Conservation (phyloP, 1,139 yeast genomes). For the Debaryomyces psychrophilus region DNA sequence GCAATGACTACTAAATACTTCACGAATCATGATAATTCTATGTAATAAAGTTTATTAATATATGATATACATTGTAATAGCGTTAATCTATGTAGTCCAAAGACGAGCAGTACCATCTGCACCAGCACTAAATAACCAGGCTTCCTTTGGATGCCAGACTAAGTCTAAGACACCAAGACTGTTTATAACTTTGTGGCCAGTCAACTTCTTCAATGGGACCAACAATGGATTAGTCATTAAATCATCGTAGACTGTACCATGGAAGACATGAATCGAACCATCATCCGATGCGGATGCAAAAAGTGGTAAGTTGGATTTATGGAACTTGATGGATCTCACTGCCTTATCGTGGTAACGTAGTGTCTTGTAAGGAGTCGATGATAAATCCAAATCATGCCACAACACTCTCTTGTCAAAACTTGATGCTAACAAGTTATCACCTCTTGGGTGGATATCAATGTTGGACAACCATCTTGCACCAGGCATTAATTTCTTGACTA, state of each 20-base stretch:
- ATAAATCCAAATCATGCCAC: conserved; percentile 95
- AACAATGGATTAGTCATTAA: conserved; percentile 92
- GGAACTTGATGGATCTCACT: conserved; percentile 85
- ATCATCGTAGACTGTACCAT: conserved; percentile 95
- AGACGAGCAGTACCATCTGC: conserved; percentile 96
- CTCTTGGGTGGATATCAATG: conserved; percentile 94
- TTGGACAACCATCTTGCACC: conserved; percentile 95
- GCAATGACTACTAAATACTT: not conserved
- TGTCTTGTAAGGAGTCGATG: conserved; percentile 91
- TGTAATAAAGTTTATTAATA: conserved; percentile 3
- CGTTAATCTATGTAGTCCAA: conserved; percentile 72
- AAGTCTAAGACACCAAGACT: conserved; percentile 89
- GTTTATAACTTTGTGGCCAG: conserved; percentile 83
- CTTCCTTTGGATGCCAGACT: conserved; percentile 97
- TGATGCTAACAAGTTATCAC: conserved; percentile 90
- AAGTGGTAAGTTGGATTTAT: conserved; percentile 80
- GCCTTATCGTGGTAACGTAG: conserved; percentile 94
- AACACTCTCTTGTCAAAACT: conserved; percentile 93
- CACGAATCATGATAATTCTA: not conserved
- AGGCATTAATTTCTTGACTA: conserved; percentile 83
- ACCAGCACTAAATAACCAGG: conserved; percentile 98
- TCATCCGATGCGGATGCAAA: conserved; percentile 98
- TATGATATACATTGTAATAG: not conserved
- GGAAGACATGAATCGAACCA: conserved; percentile 92
- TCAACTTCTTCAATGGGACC: conserved; percentile 92